Percentiles rank a stretch among this genome's conserved stretches.
These are phyloP conservation scores for Sphaerulina vaccinii DNA, from an alignment of 2,329 filamentous ascomycete species.

Conservation along the genomic window DNA sequence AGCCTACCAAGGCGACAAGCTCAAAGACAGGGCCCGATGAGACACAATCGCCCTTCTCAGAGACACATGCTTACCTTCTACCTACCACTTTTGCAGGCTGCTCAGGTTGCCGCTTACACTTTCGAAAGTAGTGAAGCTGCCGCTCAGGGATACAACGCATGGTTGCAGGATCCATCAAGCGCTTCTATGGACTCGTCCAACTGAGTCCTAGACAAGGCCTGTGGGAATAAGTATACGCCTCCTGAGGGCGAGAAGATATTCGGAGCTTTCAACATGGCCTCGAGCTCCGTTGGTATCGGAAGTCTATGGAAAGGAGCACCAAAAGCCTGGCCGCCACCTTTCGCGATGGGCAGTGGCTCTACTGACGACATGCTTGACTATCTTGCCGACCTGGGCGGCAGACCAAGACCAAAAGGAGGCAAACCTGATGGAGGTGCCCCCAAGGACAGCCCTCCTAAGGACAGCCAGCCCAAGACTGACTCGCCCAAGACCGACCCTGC, in stretches of 20 bases:
- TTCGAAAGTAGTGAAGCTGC: not conserved
- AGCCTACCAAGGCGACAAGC: no score
- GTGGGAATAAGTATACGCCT: slow-evolving; percentile 2
- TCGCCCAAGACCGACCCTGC: not conserved
- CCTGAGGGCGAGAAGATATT: not conserved
- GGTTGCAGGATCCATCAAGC: not conserved
- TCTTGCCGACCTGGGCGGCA: not conserved
- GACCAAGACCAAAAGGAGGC: not conserved
- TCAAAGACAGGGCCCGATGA: no score
- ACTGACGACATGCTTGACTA: not conserved
- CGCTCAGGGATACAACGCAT: not conserved
- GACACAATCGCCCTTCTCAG: no score
- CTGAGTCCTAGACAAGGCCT: not conserved
- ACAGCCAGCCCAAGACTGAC: not conserved
- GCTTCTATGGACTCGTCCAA: not conserved
- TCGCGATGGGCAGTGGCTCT: not conserved
- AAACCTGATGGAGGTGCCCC: not conserved
- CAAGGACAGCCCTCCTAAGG: not conserved
- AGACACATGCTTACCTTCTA: no score
- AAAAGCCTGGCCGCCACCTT: not conserved
- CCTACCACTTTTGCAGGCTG: no score
- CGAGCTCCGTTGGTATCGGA: no score
- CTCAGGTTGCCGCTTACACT: not conserved
- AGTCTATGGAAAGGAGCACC: not conserved
- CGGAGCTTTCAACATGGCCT: not conserved